These are phyloP conservation scores for Xylaria sp. DNA, from an alignment of 2,329 filamentous ascomycete species.

Conservation along the genomic window DNA sequence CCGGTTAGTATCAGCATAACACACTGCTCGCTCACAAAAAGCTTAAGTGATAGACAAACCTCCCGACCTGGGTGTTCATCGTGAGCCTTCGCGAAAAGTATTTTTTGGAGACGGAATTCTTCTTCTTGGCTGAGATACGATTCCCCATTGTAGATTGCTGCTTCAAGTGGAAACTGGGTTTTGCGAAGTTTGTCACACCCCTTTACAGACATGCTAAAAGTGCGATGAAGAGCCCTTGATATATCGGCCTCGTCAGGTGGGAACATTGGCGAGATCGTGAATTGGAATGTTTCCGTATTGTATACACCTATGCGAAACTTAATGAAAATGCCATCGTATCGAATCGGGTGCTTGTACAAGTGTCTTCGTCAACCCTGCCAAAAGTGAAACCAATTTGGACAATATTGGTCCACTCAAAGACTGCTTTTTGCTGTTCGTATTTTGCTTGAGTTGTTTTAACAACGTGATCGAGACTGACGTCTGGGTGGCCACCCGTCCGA, in stretches of 20 bases:
- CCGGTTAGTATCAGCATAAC: not conserved
- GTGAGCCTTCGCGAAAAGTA: too few species aligned
- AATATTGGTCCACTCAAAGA: conserved; percentile 41
- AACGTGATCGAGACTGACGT: not conserved
- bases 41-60: not conserved
- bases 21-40: not conserved
- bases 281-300: conserved; percentile 39
- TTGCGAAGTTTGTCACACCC: conserved; percentile 41
- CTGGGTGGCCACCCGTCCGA: conserved; percentile 46
- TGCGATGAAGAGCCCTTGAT: conserved; percentile 38
- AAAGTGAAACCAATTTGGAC: conserved; percentile 48
- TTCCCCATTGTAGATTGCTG: conserved; percentile 38
- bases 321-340: not conserved
- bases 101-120: too few species aligned
- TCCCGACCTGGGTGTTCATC: not conserved
- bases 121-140: conserved; percentile 42
- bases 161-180: conserved; percentile 36
- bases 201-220: conserved; percentile 26
- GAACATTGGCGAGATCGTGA: conserved; percentile 42
- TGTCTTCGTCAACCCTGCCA: conserved; percentile 27
- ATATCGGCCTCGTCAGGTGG: conserved; percentile 23
- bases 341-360: conserved; percentile 11
- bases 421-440: conserved; percentile 40
- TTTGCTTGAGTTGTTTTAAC: conserved; percentile 22
- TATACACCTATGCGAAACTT: conserved; percentile 29